These are phyloP conservation scores for Rubia tinctorum DNA, from an alignment of 305 asterid species.

Conservation along the genomic window DNA sequence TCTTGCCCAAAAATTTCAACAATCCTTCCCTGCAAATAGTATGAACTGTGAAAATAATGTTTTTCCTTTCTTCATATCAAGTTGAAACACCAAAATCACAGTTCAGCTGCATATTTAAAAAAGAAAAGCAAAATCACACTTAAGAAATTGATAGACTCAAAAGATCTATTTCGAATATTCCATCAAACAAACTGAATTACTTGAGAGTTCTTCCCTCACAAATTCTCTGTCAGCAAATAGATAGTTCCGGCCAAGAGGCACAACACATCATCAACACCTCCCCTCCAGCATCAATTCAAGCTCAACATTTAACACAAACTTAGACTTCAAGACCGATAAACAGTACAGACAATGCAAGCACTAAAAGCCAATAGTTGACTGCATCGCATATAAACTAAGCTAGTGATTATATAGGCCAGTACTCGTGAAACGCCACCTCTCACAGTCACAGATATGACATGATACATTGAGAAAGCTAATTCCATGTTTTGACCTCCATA, in stretches of 20 bases:
- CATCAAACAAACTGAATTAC: not conserved
- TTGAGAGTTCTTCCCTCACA: not conserved
- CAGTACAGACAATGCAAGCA: not conserved
- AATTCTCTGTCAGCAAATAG: not conserved
- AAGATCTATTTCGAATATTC: not conserved
- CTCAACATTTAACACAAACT: not conserved
- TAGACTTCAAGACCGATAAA: not conserved
- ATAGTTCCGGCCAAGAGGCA: conserved; percentile 8
- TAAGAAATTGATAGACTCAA: not conserved
- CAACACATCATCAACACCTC: not conserved
- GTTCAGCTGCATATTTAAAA: not conserved
- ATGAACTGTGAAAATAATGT: conserved; percentile 6
- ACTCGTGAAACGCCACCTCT: not conserved
- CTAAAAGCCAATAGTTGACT: not conserved
- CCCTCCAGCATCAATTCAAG: not conserved
- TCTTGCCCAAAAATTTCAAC: conserved; percentile 91
- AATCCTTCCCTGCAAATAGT: conserved; percentile 75
- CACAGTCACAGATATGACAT: not conserved
- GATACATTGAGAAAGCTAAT: not conserved
- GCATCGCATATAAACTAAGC: not conserved
- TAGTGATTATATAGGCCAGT: conserved; percentile 1
- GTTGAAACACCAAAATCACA: not conserved
- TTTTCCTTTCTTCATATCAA: not conserved
- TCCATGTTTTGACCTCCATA: not conserved
- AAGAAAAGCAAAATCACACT: not conserved